Evolutionary conservation across 768 basidiomycete species (phyloP).

Genomic region (Jaapia argillacea): DNA sequence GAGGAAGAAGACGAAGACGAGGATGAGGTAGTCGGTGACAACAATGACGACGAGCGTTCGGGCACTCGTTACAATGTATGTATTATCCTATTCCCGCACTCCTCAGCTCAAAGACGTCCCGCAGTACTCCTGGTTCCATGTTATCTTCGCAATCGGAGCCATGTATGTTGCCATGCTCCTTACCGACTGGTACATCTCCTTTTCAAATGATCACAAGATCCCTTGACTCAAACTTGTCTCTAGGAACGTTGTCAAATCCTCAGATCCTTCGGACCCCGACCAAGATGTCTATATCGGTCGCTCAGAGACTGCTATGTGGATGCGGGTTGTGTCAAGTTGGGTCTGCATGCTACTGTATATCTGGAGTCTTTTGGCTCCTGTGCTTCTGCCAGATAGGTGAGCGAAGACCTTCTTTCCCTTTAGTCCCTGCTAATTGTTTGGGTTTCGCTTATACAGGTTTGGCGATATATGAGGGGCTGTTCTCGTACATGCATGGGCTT

Average conservation of each 20-base stretch:
- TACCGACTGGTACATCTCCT: constrained; percentile 79
- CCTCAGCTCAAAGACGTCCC: constrained; percentile 6
- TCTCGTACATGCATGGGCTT: too few relatives aligned
- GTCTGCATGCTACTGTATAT: constrained; percentile 78
- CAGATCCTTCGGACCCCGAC: constrained; percentile 38
- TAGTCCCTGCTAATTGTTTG: too few relatives aligned
- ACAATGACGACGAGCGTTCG: constrained; percentile 84
- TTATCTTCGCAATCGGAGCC: constrained; percentile 90
- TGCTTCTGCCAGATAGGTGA: constrained; percentile 84
- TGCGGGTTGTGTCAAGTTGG: constrained; percentile 95
- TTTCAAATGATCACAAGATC: neutral
- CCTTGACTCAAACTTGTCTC: constrained; percentile 1
- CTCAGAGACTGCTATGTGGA: constrained; percentile 98
- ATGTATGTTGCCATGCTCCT: constrained; percentile 98
- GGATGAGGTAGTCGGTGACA: constrained; percentile 64
- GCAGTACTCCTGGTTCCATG: constrained; percentile 97
- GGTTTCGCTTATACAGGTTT: too few relatives aligned
- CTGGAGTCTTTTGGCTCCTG: constrained; percentile 85
- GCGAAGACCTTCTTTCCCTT: too few relatives aligned
- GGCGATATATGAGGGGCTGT: neutral
- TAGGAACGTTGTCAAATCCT: constrained; percentile 63
- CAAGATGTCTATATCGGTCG: constrained; percentile 87
- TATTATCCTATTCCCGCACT: constrained; percentile 1
- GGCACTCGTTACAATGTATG: constrained; percentile 92
- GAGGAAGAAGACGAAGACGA: constrained; percentile 72